Base-by-base conservation (phyloP, 495 filamentous ascomycete genomes). In the Polyplosphaeria fusca region DNA sequence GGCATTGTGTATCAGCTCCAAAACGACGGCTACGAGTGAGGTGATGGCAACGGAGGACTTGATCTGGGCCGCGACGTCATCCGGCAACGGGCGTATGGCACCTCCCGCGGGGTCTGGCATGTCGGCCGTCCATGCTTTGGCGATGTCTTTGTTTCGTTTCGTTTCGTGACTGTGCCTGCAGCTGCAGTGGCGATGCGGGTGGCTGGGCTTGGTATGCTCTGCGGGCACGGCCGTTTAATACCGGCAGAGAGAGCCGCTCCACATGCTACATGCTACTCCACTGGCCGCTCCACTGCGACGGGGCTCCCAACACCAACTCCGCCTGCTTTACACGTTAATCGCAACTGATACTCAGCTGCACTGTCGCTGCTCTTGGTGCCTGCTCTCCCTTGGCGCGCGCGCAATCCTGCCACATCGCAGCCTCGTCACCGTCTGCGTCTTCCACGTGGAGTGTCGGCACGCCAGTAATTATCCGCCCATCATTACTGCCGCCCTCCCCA, bases 21-120 rank as follows among this genome's bases (percentile, higher is more conserved):
- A 71, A 35, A 90, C 74, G 3, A 89, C 92, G 22, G 73, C 82
- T 60, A 85, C 84, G 42, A 98, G 72, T 25, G 85, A 82, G 2
- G 83, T 87, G 59, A 97, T 86, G 20, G 78, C 76, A 5, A 81
- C 82, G 2, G 91, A 95, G 0, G 92, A 96, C 61, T 87, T 88
- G 70, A 98, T 85, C 66, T 92, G 91, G n/a, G 86, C 81, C 48
- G 83, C 76, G 47, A 89, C 90, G 47, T 92, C 80, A 22, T 78
- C 68, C 13, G 92, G 88, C 40, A 97, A 76, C 37, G 77, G 82
- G 55, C 77, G 75, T 51, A 97, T 95, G 32, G 16, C 16, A 23
- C 37, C 22, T 5, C 11, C 20, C 3, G 16, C 35, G n/a, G 9
- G 27, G 40, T 22, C 27, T 25, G 26, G 9, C 47, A 39, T 50